phyloP scores from a whole-genome alignment of 2,329 filamentous ascomycete species.

The Dissoconium aciculare region DNA sequence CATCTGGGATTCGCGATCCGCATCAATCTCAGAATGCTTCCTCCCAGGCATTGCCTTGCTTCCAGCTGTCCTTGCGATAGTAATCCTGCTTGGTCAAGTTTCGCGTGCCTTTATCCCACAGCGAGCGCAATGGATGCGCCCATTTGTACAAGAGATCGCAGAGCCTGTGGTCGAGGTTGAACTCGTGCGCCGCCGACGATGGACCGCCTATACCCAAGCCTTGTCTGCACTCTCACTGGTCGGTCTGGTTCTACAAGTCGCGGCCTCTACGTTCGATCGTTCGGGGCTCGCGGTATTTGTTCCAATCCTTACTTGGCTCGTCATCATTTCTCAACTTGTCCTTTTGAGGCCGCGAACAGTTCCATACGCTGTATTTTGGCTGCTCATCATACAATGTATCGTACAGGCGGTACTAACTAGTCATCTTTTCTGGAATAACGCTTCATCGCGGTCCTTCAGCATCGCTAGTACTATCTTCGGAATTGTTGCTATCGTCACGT shows the following conservation, averaged over 20 bases:
- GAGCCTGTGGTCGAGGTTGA: conserved; percentile 13
- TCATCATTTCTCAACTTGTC: conserved; percentile 12
- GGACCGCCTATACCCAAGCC: conserved; percentile 10
- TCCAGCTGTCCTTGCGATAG: conserved; percentile 24
- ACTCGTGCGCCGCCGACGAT: conserved; percentile 21
- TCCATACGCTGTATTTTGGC: conserved; percentile 14
- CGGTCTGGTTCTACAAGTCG: conserved; percentile 12
- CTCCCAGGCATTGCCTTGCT: conserved; percentile 26
- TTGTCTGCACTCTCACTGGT: conserved; percentile 10
- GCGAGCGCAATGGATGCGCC: conserved; percentile 36
- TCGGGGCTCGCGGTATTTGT: conserved; percentile 4
- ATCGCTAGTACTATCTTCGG: conserved; percentile 25
- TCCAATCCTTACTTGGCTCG: conserved; percentile 14
- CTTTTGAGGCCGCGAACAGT: conserved; percentile 16
- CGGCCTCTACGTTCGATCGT: conserved; percentile 3
- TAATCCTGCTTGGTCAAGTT: conserved; percentile 26
- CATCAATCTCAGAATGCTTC: conserved; percentile 29
- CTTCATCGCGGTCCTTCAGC: conserved; percentile 20
- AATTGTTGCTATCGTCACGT: conserved; percentile 35
- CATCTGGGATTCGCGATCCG: conserved; percentile 23
- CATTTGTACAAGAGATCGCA: conserved; percentile 36
- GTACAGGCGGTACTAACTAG: conserved; percentile 15
- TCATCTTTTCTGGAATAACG: conserved; percentile 4
- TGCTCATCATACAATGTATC: conserved; percentile 14
- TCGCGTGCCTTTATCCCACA: conserved; percentile 18